Evolutionary conservation across 768 basidiomycete genomes (phyloP), one percentile per base, ranked within the genome.

Genomic region (Amylocystis lapponica): DNA sequence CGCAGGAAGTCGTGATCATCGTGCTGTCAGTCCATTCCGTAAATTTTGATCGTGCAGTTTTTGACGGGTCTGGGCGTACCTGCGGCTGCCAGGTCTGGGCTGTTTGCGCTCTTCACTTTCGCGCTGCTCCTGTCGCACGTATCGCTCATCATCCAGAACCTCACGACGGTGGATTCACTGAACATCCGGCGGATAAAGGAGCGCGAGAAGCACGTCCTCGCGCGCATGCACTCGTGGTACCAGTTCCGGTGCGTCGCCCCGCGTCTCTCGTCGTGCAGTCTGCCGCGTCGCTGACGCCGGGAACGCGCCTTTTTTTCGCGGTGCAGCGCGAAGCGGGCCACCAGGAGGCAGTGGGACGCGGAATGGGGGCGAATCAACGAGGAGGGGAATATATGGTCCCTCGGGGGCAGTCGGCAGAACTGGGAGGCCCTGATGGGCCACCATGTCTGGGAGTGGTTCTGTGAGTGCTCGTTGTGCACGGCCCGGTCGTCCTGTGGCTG

Each of bases 331-430:
- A 83, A 75, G 48, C 65, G 64, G 26, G 61, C 56, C 26, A 74
- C 69, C 14, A 58, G 55, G 32, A 61, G 56, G 27, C 61, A 69
- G 33, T 94, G 87, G 83, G 79, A 90, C 50, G 63, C 65, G 20
- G 91, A 94, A 54, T 97, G 88, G 86, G 93, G 93, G 0, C 63
- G 70, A 22, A 67, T 86, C 1, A 68, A 72, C 6, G 76, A 69
- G 23, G 93, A 94, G 56, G 91, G 86, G 0, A 82, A 92, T 57
- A 62, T 94, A 6, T 97, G 93, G 93, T 89, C 84, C 81, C 63
- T 78, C 27, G 93, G 86, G 21, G 76, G 70, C 49, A 47, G 52
- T 34, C 60, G 69, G 37, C 67, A 64, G 32, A 83, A 82, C 50
- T 96, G 92, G 92, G 73, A 75, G 51, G 75, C 78, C 37, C 82